phyloP scores from a whole-genome alignment of 1,139 yeast species.

The Taphrina populina region DNA sequence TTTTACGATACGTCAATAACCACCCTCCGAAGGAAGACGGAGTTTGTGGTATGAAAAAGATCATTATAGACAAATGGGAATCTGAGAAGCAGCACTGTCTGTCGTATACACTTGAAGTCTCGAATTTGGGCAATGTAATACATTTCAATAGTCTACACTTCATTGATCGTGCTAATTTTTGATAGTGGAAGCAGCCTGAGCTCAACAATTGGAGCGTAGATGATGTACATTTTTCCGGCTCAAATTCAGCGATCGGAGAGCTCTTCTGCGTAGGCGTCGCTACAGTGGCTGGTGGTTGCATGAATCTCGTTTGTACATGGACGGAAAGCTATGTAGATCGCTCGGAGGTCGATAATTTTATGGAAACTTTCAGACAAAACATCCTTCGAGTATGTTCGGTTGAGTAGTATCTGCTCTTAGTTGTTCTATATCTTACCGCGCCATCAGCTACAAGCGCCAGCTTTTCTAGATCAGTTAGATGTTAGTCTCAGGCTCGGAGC shows the following conservation, averaged over 20 bases:
- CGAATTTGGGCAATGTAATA: slow-evolving; percentile 24
- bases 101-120: slow-evolving; percentile 13
- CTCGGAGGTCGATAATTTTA: slow-evolving; percentile 1
- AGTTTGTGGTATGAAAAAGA: slow-evolving; percentile 12
- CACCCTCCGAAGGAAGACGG: not conserved
- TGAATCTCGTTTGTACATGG: slow-evolving; percentile 18
- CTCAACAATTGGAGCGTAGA: not conserved
- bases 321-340: slow-evolving; percentile 8
- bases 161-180: not conserved
- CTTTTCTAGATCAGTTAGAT: too few species aligned
- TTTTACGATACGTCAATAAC: slow-evolving; percentile 1
- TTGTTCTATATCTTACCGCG: too few species aligned
- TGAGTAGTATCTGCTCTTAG: too few species aligned
- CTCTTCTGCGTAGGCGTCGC: slow-evolving; percentile 15
- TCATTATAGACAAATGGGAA: not conserved
- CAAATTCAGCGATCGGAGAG: slow-evolving; percentile 22
- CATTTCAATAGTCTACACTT: not conserved
- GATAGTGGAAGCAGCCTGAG: slow-evolving; percentile 5
- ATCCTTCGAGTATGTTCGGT: too few species aligned
- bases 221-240: slow-evolving; percentile 17
- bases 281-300: slow-evolving; percentile 22
- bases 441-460: too few species aligned
- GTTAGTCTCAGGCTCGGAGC: too few species aligned
- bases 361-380: not conserved
- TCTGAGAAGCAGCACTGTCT: slow-evolving; percentile 6